phyloP scores from a whole-genome alignment of 2,329 filamentous ascomycete genomes.

The Paracoccidioides brasiliensis region DNA sequence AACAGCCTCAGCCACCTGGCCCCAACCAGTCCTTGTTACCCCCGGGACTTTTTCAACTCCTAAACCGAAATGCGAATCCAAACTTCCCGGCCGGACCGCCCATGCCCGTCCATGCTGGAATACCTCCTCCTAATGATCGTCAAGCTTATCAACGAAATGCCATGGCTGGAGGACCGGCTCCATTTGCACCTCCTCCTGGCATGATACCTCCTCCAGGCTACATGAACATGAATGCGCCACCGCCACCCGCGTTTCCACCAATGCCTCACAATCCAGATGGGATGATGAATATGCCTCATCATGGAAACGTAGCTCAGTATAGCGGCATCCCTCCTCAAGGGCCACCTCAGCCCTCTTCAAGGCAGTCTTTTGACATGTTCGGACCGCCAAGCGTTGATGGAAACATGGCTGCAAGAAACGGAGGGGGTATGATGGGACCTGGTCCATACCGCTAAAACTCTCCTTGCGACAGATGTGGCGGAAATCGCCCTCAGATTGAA shows the following conservation, averaged over 20 bases:
- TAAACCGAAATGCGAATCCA: constrained; percentile 23
- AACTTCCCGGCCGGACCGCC: constrained; percentile 23
- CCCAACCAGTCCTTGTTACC: constrained; percentile 24
- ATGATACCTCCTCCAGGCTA: constrained; percentile 36
- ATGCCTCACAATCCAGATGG: constrained; percentile 28
- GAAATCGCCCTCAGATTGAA: neutral
- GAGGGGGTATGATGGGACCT: constrained; percentile 13
- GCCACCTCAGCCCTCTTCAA: constrained; percentile 24
- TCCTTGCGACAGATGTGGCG: too few relatives aligned
- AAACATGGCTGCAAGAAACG: constrained; percentile 4
- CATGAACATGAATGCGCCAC: constrained; percentile 27
- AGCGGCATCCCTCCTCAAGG: constrained; percentile 26
- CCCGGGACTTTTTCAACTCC: constrained; percentile 27
- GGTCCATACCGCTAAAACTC: constrained; percentile 11
- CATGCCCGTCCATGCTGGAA: constrained; percentile 24
- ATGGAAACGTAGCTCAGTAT: constrained; percentile 23
- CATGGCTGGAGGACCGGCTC: constrained; percentile 15
- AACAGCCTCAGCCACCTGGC: constrained; percentile 21
- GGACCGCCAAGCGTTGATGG: constrained; percentile 21
- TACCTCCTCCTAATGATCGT: constrained; percentile 24
- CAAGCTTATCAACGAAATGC: constrained; percentile 25
- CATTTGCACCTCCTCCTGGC: constrained; percentile 27
- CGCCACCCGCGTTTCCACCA: constrained; percentile 24
- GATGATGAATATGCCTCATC: constrained; percentile 23
- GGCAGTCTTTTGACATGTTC: constrained; percentile 34